Evolutionary conservation across 345 rosid species (phyloP).

Genomic region (Melaleuca alternifolia): DNA sequence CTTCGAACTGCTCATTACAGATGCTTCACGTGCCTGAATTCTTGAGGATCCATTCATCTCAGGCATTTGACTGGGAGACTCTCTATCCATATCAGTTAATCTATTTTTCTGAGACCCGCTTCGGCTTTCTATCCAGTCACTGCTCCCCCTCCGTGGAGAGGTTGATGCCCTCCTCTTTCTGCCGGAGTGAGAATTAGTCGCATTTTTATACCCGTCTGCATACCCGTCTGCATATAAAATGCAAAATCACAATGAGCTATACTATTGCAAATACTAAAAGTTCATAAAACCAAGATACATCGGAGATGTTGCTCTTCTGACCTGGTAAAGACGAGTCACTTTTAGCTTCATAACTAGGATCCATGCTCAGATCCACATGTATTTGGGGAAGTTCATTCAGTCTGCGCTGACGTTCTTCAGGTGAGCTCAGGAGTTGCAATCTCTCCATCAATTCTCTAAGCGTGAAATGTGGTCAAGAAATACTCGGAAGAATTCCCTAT

Average conservation of each 20-base stretch:
- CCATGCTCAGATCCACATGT: slow-evolving; percentile 54
- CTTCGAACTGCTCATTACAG: slow-evolving; percentile 3
- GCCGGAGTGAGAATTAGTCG: slow-evolving; percentile 13
- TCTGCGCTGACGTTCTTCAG: slow-evolving; percentile 60
- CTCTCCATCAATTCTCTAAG: slow-evolving; percentile 76
- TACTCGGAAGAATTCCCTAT: not conserved
- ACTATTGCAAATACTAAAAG: not conserved
- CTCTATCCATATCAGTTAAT: slow-evolving; percentile 18
- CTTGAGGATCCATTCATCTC: slow-evolving; percentile 6
- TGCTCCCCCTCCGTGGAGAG: slow-evolving; percentile 16
- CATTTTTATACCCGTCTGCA: slow-evolving; percentile 26
- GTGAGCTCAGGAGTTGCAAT: slow-evolving; percentile 63
- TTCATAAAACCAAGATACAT: not conserved
- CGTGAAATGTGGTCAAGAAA: slow-evolving; percentile 70
- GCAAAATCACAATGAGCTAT: not conserved
- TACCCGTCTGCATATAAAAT: slow-evolving; percentile 27
- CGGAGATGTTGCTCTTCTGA: slow-evolving; percentile 18
- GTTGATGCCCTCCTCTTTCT: slow-evolving; percentile 17
- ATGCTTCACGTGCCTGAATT: slow-evolving; percentile 5
- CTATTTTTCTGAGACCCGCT: slow-evolving; percentile 16
- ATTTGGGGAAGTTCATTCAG: slow-evolving; percentile 52
- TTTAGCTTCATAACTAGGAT: slow-evolving; percentile 33
- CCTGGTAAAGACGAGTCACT: slow-evolving; percentile 24
- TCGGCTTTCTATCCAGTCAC: slow-evolving; percentile 21
- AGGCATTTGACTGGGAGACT: slow-evolving; percentile 9